Conservation (phyloP, 768 basidiomycete species). For the Rossbeevera mucosa region DNA sequence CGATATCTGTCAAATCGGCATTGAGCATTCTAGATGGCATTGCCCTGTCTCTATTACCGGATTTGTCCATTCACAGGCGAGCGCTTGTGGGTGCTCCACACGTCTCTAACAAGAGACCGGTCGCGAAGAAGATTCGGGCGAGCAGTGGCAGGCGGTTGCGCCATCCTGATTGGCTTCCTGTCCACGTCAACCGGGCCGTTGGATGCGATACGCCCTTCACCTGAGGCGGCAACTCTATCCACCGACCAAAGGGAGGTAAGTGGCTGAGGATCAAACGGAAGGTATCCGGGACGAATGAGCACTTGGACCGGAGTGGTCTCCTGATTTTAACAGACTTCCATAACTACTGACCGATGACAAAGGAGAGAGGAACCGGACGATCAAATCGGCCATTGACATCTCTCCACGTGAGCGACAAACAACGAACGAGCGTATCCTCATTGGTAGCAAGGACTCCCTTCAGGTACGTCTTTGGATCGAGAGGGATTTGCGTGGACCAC, state of each 20-base stretch:
- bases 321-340: slow-evolving; percentile 1
- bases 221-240: not conserved
- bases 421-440: not conserved
- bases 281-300: not conserved
- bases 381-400: not conserved
- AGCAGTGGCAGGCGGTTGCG: not conserved
- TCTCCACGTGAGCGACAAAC: not conserved
- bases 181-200: not conserved
- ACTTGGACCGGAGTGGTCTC: not conserved
- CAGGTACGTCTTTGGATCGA: slow-evolving; percentile 7
- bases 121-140: not conserved
- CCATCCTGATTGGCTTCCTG: not conserved
- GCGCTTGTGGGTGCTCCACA: not conserved
- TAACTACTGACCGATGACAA: not conserved
- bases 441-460: not conserved
- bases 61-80: not conserved
- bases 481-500: not conserved
- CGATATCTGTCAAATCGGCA: not conserved
- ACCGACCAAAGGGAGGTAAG: not conserved
- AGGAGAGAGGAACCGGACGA: not conserved
- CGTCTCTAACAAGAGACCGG: not conserved
- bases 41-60: not conserved
- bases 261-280: not conserved
- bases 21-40: not conserved
- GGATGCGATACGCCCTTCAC: not conserved